Evolutionary conservation across 768 basidiomycete genomes (phyloP), one percentile per base, ranked within the genome.

Genomic region (Lactarius evosmus): DNA sequence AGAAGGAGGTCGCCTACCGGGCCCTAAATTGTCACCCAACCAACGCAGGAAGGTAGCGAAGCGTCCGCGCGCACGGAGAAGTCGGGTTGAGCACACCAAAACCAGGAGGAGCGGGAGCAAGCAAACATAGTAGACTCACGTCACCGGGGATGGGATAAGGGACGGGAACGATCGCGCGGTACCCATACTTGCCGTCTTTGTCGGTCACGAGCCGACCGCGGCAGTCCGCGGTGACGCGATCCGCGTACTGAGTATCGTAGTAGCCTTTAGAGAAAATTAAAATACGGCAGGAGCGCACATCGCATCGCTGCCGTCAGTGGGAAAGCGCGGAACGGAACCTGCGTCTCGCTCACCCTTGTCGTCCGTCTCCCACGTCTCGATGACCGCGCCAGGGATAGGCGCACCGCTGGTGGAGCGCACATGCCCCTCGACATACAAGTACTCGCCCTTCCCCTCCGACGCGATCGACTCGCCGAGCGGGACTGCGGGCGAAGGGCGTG

Each of bases 291-390:
- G 17, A 25, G 4, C 14, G 9, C 22, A 27, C 7, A 38, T 7
- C 7, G 36, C 36, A 38, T 38, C 7, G 14, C 36, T 14, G 36
- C 19, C 1, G 33, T 55, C n/a, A 56, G 55, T 3, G 9, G 27
- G 17, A 36, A 29, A 40, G 19, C 4, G n/a, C 11, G 32, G n/a
- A 55, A 29, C 29, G 22, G 12, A 7, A 33, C 34, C 16, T 36
- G 55, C 3, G 27, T 40, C 2, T 38, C 7, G 78, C 71, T 73
- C 69, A 69, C 88, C 88, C 56, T 79, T 63, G 0, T 78, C 79
- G 69, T 93, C 91, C 9, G 89, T 85, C 73, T 91, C 89, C 89
- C 89, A 92, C n/a, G 89, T 92, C 58, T 92, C 88, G 63, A 93
- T 88, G 51, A 80, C 69, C 0, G 88, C 89, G 56, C 78, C 78